A percentile compares a stretch with the other conserved stretches of the same genome.
Conservation (phyloP, 2,329 filamentous ascomycete species). For the Thyridium curvatum region DNA sequence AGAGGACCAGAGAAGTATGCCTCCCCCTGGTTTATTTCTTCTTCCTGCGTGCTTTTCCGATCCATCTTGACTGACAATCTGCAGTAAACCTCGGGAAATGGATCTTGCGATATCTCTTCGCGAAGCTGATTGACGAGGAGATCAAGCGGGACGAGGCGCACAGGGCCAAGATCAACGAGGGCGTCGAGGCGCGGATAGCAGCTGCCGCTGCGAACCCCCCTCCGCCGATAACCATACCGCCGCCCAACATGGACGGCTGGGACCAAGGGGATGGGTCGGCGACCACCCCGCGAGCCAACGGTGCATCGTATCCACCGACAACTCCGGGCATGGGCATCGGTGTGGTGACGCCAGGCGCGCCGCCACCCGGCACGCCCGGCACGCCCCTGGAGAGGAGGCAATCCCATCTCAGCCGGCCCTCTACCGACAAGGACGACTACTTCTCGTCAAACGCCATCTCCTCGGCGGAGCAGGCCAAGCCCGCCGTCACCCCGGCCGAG, state of each 20-base stretch:
- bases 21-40: neutral
- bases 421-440: constrained; percentile 66
- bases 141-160: constrained; percentile 72
- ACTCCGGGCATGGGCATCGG: constrained; percentile 77
- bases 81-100: constrained; percentile 93
- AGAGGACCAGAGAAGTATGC: constrained; percentile 87
- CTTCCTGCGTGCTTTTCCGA: no score
- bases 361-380: constrained; percentile 4
- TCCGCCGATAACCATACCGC: constrained; percentile 46
- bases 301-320: constrained; percentile 47
- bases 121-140: constrained; percentile 83
- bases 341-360: constrained; percentile 30
- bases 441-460: constrained; percentile 60
- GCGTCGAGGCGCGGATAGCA: constrained; percentile 50
- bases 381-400: constrained; percentile 58
- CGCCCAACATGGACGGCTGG: constrained; percentile 24
- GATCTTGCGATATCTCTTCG: constrained; percentile 89
- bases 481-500: constrained; percentile 38
- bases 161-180: constrained; percentile 62
- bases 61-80: no score
- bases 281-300: constrained; percentile 60
- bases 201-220: constrained; percentile 53
- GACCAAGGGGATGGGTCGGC: constrained; percentile 24
- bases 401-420: constrained; percentile 53
- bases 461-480: constrained; percentile 36